Evolutionary conservation across 2,329 filamentous ascomycete species (phyloP), one percentile per base, ranked within the genome.

Genomic region (Paraconiothyrium brasiliense): DNA sequence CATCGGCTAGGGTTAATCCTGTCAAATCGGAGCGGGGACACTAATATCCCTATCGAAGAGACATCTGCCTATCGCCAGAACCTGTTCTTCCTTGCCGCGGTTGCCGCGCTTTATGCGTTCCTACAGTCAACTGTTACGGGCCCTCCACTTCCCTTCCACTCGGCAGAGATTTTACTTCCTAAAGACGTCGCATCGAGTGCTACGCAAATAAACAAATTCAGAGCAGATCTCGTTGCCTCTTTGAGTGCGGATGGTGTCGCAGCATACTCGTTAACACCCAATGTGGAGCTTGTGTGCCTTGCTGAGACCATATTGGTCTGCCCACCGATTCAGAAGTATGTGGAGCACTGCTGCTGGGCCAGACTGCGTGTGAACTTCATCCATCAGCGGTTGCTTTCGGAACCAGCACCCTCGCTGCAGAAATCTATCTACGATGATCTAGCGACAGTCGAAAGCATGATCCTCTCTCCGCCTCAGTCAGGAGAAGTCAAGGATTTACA

Each of bases 71-170:
- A 81, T 61, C 77, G 72, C 22, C 79, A 80, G 59, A 71, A 79
- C 58, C 65, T 82, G 2, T 76, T 81, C 49, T 80, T 88, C 57
- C 81, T 87, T 48, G 81, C 91, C 37, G 92, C 88, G 10, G 81
- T 92, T 51, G 89, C 90, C 1, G 87, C 90, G 1, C 84, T 97
- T 11, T 86, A 92, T 72, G 87, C 90, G 11, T 97, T 97, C 75
- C 79, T 97, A 16, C 94, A 97, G 76, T 88, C 89, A 0, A 97
- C 93, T 74, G 91, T 96, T 57, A 97, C 94, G 3, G 94, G 94
- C 0, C 94, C 94, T 0, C 90, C 93, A 0, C 82, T 97, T n/a
- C 80, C 83, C 0, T 90, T 88, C 72, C 78, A 79, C 27, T 79
- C 85, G 2, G 79, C 84, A 3, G 78, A 84, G 13, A 65, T 81